Evolutionary conservation across 2,329 filamentous ascomycete species (phyloP).

Genomic region (Cercospora zeae-maydis): DNA sequence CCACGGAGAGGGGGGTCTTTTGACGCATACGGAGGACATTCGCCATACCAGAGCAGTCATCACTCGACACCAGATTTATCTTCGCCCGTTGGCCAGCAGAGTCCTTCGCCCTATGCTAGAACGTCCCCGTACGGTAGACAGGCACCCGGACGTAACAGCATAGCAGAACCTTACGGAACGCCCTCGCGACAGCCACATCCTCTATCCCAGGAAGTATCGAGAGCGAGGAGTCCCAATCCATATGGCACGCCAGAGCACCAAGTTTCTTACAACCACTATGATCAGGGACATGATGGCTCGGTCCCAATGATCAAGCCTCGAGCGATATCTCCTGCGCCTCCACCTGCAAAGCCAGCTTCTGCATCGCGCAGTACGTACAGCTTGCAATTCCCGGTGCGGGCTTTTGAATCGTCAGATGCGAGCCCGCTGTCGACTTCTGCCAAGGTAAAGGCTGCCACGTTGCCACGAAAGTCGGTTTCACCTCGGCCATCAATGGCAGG

Average conservation of each 20-base stretch:
- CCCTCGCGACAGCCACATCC: constrained; percentile 36
- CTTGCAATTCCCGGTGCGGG: constrained; percentile 34
- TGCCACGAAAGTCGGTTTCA: constrained; percentile 66
- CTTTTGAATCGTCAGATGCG: constrained; percentile 33
- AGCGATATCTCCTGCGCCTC: constrained; percentile 32
- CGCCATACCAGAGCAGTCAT: constrained; percentile 32
- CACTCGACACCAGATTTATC: constrained; percentile 27
- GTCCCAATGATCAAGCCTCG: constrained; percentile 33
- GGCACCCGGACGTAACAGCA: constrained; percentile 31
- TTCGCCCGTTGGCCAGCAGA: constrained; percentile 23
- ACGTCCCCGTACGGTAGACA: constrained; percentile 25
- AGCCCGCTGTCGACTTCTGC: constrained; percentile 41
- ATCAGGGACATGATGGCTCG: constrained; percentile 3
- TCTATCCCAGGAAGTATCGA: constrained; percentile 36
- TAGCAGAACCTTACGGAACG: constrained; percentile 34
- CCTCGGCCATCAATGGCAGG: constrained; percentile 56
- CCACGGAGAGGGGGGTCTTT: constrained; percentile 30
- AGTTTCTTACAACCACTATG: constrained; percentile 7
- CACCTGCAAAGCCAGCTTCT: constrained; percentile 21
- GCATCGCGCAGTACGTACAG: constrained; percentile 28
- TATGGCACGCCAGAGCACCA: constrained; percentile 12
- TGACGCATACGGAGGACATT: constrained; percentile 30
- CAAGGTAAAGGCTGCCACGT: background rate
- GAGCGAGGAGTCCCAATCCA: constrained; percentile 33
- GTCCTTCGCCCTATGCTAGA: constrained; percentile 25